phyloP scores from a whole-genome alignment of 169 alveolate genomes.

The Eimeria praecox region DNA sequence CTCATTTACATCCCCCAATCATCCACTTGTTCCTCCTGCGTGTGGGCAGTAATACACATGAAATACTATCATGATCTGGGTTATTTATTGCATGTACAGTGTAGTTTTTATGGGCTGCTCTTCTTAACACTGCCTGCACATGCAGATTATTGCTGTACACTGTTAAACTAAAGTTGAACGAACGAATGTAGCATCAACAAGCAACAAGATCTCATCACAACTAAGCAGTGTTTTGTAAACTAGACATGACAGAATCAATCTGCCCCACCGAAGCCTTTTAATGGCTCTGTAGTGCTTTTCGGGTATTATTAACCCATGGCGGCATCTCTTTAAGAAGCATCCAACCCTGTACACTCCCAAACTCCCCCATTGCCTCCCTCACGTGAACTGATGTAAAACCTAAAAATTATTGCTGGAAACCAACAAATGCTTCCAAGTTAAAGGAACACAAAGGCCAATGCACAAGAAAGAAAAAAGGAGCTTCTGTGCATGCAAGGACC shows the following conservation, averaged over 20 bases:
- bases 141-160: too few species aligned
- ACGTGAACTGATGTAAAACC: background rate
- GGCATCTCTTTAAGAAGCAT: background rate
- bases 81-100: background rate
- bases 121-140: background rate
- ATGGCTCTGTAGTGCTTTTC: too few species aligned
- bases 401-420: background rate
- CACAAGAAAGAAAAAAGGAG: background rate
- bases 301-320: background rate
- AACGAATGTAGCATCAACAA: too few species aligned
- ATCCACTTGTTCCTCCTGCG: background rate
- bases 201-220: too few species aligned
- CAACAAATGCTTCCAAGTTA: background rate
- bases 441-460: background rate
- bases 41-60: background rate
- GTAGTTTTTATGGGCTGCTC: background rate
- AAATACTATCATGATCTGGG: background rate
- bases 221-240: too few species aligned
- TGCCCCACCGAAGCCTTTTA: too few species aligned
- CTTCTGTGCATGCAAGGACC: background rate
- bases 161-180: too few species aligned
- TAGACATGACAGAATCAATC: too few species aligned
- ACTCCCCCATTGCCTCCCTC: too few species aligned
- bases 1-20: background rate
- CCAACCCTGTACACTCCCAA: too few species aligned